These are phyloP conservation scores for Vitis hybrid DNA, from an alignment of 177 flowering plant species.

Conservation along the genomic window DNA sequence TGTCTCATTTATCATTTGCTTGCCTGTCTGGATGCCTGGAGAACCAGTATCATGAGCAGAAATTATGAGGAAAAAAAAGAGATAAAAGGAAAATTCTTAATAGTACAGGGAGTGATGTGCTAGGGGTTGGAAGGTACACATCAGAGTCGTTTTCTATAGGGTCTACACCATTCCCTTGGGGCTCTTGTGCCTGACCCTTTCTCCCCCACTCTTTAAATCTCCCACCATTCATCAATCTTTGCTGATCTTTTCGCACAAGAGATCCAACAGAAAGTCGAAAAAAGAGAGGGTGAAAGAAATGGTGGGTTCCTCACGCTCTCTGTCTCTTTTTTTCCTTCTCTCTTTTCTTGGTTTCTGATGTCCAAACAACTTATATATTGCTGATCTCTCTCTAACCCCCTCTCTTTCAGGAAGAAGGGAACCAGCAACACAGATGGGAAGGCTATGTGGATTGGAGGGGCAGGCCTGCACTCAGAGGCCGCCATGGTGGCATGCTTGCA, in stretches of 20 bases:
- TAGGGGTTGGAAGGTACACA: background rate
- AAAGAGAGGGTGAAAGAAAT: constrained; percentile 17
- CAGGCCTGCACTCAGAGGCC: constrained; percentile 40
- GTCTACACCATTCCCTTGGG: constrained; percentile 25
- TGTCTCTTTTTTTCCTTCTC: background rate
- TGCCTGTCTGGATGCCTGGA: too few relatives aligned
- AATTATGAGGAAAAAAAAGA: too few relatives aligned
- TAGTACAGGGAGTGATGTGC: too few relatives aligned
- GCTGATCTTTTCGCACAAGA: constrained; percentile 11
- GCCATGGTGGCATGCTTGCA: constrained; percentile 65
- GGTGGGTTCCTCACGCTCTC: constrained; percentile 37
- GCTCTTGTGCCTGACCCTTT: too few relatives aligned
- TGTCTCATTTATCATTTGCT: too few relatives aligned
- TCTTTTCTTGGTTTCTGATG: background rate
- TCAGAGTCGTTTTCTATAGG: constrained; percentile 26
- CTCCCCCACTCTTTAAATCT: constrained; percentile 22
- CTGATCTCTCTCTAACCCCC: background rate
- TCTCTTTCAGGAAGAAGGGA: constrained; percentile 35
- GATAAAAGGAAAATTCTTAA: too few relatives aligned
- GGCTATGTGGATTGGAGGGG: constrained; percentile 59
- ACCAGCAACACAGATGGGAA: constrained; percentile 43
- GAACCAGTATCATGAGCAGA: too few relatives aligned
- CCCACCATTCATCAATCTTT: constrained; percentile 22
- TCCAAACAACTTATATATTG: too few relatives aligned
- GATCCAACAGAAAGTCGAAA: constrained; percentile 15